These are phyloP conservation scores for Craterostigma plantagineum DNA, from an alignment of 257 asterid species.

Conservation along the genomic window DNA sequence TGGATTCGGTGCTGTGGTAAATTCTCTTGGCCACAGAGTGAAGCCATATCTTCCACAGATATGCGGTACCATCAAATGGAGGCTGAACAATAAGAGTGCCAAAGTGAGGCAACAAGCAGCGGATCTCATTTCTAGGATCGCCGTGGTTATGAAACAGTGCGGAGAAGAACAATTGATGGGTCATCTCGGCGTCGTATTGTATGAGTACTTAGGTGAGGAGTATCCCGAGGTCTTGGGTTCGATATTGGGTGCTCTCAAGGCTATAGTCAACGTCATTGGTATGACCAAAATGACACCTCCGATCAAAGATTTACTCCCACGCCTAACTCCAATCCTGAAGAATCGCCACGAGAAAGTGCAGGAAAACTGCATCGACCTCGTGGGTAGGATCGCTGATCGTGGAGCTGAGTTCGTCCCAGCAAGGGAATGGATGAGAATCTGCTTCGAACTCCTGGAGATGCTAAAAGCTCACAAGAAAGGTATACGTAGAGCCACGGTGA, in stretches of 20 bases:
- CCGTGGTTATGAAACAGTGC: conserved; percentile 86
- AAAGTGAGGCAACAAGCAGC: conserved; percentile 90
- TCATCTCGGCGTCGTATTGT: conserved; percentile 81
- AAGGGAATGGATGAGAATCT: conserved; percentile 90
- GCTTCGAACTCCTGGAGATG: conserved; percentile 93
- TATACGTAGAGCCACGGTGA: conserved; percentile 83
- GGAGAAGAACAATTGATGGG: conserved; percentile 89
- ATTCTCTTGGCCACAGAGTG: conserved; percentile 78
- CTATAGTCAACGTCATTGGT: conserved; percentile 83
- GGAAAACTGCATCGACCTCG: conserved; percentile 82
- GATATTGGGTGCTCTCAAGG: conserved; percentile 71
- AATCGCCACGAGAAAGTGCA: conserved; percentile 91
- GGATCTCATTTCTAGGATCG: conserved; percentile 72
- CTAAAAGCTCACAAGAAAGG: conserved; percentile 91
- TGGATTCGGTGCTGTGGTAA: conserved; percentile 89
- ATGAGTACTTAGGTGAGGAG: conserved; percentile 77
- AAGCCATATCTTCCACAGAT: conserved; percentile 86
- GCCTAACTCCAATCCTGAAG: conserved; percentile 80
- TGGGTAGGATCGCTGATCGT: conserved; percentile 82
- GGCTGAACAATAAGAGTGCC: conserved; percentile 82
- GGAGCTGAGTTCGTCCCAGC: conserved; percentile 94
- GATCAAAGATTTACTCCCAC: conserved; percentile 80
- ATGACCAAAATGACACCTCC: conserved; percentile 96
- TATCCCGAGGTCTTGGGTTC: conserved; percentile 90
- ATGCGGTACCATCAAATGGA: conserved; percentile 88